Percentiles rank a stretch among this genome's conserved stretches.
Conservation (phyloP, 1,284 basidiomycete species). For the Xerocomus alliaceus region DNA sequence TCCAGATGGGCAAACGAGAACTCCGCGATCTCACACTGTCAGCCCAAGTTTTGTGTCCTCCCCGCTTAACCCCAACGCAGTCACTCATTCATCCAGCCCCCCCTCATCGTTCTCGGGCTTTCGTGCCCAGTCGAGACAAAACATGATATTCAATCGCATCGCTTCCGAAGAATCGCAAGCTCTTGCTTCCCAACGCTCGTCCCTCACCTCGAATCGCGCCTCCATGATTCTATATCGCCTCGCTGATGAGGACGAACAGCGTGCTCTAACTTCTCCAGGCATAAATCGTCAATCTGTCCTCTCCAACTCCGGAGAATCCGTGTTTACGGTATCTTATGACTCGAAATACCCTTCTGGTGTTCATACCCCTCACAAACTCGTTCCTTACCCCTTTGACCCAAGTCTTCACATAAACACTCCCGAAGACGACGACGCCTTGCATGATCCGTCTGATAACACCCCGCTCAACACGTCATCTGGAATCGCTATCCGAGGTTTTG, state of each 20-base stretch:
- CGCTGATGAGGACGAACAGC: slow-evolving; percentile 50
- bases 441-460: slow-evolving; percentile 56
- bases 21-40: slow-evolving; percentile 39
- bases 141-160: slow-evolving; percentile 48
- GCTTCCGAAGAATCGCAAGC: slow-evolving; percentile 57
- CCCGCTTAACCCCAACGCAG: slow-evolving; percentile 54
- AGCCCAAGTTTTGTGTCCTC: slow-evolving; percentile 52
- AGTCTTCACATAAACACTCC: slow-evolving; percentile 61
- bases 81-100: slow-evolving; percentile 16
- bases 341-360: slow-evolving; percentile 66
- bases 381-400: slow-evolving; percentile 75
- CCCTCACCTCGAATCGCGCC: slow-evolving; percentile 44
- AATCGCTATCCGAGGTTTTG: slow-evolving; percentile 60
- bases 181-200: slow-evolving; percentile 34
- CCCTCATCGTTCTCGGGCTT: slow-evolving; percentile 33
- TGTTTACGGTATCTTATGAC: slow-evolving; percentile 60
- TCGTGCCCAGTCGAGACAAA: slow-evolving; percentile 43
- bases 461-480: slow-evolving; percentile 25
- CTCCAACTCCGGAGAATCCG: slow-evolving; percentile 56
- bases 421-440: slow-evolving; percentile 70
- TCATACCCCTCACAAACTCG: slow-evolving; percentile 50
- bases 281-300: slow-evolving; percentile 48
- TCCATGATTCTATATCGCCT: slow-evolving; percentile 75
- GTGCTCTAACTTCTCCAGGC: slow-evolving; percentile 26
- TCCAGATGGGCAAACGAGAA: slow-evolving; percentile 21